Base-by-base conservation (phyloP, 441 rosid genomes). In the Gossypium laxum region DNA sequence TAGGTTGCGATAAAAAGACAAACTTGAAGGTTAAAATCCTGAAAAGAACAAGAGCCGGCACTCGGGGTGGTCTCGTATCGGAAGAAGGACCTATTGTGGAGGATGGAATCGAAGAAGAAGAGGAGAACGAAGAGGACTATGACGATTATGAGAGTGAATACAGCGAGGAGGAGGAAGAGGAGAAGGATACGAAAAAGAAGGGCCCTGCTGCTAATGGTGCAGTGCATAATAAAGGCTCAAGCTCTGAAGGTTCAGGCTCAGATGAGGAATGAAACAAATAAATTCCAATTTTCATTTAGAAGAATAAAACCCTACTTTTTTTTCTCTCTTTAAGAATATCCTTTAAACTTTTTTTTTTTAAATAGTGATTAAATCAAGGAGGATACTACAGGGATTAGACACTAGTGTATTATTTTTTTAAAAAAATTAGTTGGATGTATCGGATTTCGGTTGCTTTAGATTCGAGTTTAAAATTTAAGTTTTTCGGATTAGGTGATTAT, bases 101-200 rank as follows among this genome's bases (percentile, higher is more conserved):
- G 76, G 97, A 93, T 47, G 98, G 96, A 52, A 69, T 83, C 48
- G 98, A 93, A 74, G 96, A 93, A 83, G 98, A 91, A 80, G 98
- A 91, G 77, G 96, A 89, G 85, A 80, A 75, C 14, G 93, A 89
- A 41, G 96, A 93, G 71, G 98, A 87, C 17, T 88, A 86, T 12
- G 97, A 86, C 7, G 76, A 93, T 82, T 91, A 91, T 24, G 98
- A 91, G 83, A 91, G 97, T 41, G 97, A 91, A 75, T 91, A 91
- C 78, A 90, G 97, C 45, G 97, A 91, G 77, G 97, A 93, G 19
- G 98, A 93, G 80, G 91, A 84, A 21, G 96, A 85, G 15, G 91
- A 85, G 65, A 89, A 72, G 76, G 88, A 85, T 72, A 78, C 79
- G 7, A 91, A 86, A 77, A 86, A 80, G 82, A 83, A 83, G 83